A percentile compares a stretch with the other conserved stretches of the same genome.
phyloP scores from a whole-genome alignment of 2,329 filamentous ascomycete genomes.

The Verticillium zaregamsianum region DNA sequence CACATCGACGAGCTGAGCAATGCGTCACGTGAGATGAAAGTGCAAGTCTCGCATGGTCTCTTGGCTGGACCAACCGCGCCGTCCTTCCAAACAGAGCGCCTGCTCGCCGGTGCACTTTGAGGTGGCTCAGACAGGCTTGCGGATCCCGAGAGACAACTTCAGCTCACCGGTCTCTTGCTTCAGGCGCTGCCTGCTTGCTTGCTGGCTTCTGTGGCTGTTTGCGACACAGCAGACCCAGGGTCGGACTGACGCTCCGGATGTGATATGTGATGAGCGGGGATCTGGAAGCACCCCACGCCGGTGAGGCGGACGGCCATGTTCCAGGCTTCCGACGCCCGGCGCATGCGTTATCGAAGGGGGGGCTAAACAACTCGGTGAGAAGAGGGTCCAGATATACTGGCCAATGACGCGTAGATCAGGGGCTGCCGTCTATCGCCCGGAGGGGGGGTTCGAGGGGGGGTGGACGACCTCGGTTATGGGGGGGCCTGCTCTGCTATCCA shows the following conservation, averaged over 20 bases:
- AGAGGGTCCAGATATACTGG: not conserved
- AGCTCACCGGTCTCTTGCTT: not conserved
- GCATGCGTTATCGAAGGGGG: not conserved
- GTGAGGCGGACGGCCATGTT: not conserved
- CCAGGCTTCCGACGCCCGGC: not conserved
- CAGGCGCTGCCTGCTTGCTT: not conserved
- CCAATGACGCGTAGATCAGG: not conserved
- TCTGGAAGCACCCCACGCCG: not conserved
- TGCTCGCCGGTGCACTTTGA: not conserved
- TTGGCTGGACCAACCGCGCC: too few relatives aligned
- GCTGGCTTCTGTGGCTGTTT: not conserved
- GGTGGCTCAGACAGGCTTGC: too few relatives aligned
- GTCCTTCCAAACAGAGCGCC: too few relatives aligned
- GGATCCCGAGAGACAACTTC: too few relatives aligned
- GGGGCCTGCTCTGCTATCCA: not conserved
- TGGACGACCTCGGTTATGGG: not conserved
- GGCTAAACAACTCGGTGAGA: not conserved
- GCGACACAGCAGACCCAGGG: not conserved
- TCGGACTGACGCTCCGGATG: not conserved
- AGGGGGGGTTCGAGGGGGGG: not conserved
- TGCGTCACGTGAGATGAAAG: too few relatives aligned
- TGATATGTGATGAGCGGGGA: not conserved
- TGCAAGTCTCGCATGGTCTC: too few relatives aligned
- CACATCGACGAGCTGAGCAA: too few relatives aligned
- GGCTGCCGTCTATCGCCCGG: not conserved